A percentile compares a stretch with the other conserved stretches of the same genome.
Evolutionary conservation across 805 yeast species (phyloP).

Genomic region (Candida corydali): DNA sequence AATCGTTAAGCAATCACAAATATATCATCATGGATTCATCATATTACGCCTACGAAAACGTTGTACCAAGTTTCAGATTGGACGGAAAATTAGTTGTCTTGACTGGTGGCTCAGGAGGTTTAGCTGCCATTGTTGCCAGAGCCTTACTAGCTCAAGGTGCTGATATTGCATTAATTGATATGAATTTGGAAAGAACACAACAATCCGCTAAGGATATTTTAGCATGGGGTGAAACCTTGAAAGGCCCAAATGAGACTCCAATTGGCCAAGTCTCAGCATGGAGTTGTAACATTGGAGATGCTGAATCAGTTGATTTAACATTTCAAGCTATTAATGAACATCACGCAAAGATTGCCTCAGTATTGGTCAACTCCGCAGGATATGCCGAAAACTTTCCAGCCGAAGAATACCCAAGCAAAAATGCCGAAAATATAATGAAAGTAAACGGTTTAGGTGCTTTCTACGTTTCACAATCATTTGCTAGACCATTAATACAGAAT

Average conservation of each 20-base stretch:
- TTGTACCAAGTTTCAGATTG: slow-evolving; percentile 61
- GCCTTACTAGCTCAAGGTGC: slow-evolving; percentile 76
- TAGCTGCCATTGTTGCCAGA: slow-evolving; percentile 60
- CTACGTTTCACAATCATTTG: slow-evolving; percentile 70
- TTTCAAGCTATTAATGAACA: slow-evolving; percentile 52
- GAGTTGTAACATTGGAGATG: slow-evolving; percentile 71
- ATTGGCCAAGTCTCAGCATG: slow-evolving; percentile 53
- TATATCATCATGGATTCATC: slow-evolving; percentile 16
- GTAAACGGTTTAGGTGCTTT: slow-evolving; percentile 74
- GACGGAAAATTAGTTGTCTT: slow-evolving; percentile 69
- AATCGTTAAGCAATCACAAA: background rate
- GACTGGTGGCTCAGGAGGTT: slow-evolving; percentile 82
- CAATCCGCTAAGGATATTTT: slow-evolving; percentile 48
- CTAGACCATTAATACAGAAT: slow-evolving; percentile 58
- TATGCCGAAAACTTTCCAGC: slow-evolving; percentile 80
- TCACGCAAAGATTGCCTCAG: slow-evolving; percentile 58
- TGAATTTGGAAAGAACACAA: slow-evolving; percentile 56
- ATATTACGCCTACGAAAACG: slow-evolving; percentile 34
- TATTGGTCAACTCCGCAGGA: slow-evolving; percentile 78
- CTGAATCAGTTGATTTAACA: slow-evolving; percentile 51
- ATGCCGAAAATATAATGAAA: slow-evolving; percentile 63
- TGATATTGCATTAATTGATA: slow-evolving; percentile 67
- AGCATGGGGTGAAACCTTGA: slow-evolving; percentile 45
- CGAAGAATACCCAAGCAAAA: slow-evolving; percentile 66
- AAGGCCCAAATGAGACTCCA: slow-evolving; percentile 27